Evolutionary conservation across 2,329 filamentous ascomycete species (phyloP).

Genomic region (Fusarium illudens): DNA sequence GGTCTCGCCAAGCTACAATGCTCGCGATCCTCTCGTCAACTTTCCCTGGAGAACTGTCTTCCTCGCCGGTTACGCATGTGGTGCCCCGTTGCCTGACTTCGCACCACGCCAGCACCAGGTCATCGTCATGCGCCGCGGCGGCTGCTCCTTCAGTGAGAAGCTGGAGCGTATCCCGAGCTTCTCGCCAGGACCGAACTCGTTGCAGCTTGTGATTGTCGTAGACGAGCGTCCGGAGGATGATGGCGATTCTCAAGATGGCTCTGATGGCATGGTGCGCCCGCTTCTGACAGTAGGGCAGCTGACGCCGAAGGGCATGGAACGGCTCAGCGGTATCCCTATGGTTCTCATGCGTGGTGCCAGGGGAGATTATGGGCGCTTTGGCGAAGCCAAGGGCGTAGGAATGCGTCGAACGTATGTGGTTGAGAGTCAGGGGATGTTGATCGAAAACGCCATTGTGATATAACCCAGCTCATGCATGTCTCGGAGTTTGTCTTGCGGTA

Average conservation of each 20-base stretch:
- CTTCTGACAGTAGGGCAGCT: conserved; percentile 78
- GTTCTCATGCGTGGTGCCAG: conserved; percentile 81
- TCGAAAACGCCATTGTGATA: conserved; percentile 78
- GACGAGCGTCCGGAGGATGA: conserved; percentile 55
- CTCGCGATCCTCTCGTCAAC: conserved; percentile 48
- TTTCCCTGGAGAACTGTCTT: conserved; percentile 77
- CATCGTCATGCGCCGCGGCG: conserved; percentile 82
- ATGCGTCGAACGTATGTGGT: conserved; percentile 82
- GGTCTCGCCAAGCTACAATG: conserved; percentile 53
- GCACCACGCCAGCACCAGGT: conserved; percentile 72
- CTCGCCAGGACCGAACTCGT: conserved; percentile 63
- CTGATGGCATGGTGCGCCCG: conserved; percentile 60
- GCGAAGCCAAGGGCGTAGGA: conserved; percentile 72
- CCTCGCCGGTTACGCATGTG: conserved; percentile 75
- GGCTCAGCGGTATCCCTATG: conserved; percentile 80
- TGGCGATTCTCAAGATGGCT: conserved; percentile 41
- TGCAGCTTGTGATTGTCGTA: conserved; percentile 87
- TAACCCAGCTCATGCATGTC: conserved; percentile 39
- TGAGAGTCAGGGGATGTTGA: conserved; percentile 79
- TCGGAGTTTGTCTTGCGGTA: conserved; percentile 31
- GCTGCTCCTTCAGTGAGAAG: conserved; percentile 86
- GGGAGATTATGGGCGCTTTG: conserved; percentile 67
- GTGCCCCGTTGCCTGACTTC: conserved; percentile 60
- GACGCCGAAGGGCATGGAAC: conserved; percentile 72
- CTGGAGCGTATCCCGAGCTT: conserved; percentile 84